phyloP scores from a whole-genome alignment of 2,329 filamentous ascomycete species.

The Paracoccidioides brasiliensis region DNA sequence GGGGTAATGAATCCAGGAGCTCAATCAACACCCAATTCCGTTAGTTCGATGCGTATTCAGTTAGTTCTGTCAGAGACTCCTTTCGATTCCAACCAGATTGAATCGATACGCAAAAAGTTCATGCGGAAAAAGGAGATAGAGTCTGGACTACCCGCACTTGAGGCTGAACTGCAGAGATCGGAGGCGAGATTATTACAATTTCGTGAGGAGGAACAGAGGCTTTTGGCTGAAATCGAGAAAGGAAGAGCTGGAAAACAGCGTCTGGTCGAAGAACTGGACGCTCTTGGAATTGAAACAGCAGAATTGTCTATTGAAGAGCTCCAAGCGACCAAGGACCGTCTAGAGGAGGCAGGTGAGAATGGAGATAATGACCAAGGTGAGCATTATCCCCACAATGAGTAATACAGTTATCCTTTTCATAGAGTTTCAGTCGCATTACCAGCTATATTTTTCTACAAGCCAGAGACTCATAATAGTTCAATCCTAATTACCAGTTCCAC shows the following conservation, averaged over 20 bases:
- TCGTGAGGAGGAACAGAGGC: slow-evolving; percentile 25
- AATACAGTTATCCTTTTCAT: not conserved
- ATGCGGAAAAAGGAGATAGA: slow-evolving; percentile 38
- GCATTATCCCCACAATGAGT: not conserved
- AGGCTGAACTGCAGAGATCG: slow-evolving; percentile 32
- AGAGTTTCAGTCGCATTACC: not conserved
- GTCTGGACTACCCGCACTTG: slow-evolving; percentile 33
- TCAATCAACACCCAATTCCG: not conserved
- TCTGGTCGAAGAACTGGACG: slow-evolving; percentile 37
- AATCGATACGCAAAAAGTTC: slow-evolving; percentile 25
- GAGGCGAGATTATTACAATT: slow-evolving; percentile 21
- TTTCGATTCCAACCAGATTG: slow-evolving; percentile 15
- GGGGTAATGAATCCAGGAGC: not conserved
- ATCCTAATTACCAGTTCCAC: not conserved
- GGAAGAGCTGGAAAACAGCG: slow-evolving; percentile 30
- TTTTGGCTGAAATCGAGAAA: slow-evolving; percentile 35
- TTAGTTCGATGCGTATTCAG: slow-evolving; percentile 8
- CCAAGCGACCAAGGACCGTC: slow-evolving; percentile 21
- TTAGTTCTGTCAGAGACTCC: slow-evolving; percentile 13
- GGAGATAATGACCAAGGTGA: slow-evolving; percentile 10
- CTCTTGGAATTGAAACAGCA: slow-evolving; percentile 36
- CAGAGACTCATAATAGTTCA: slow-evolving; percentile 2
- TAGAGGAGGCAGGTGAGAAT: slow-evolving; percentile 12
- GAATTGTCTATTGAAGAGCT: slow-evolving; percentile 34
- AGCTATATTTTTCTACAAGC: not conserved